Evolutionary conservation across 805 yeast species (phyloP).

Genomic region (Candida vartiovaarae): DNA sequence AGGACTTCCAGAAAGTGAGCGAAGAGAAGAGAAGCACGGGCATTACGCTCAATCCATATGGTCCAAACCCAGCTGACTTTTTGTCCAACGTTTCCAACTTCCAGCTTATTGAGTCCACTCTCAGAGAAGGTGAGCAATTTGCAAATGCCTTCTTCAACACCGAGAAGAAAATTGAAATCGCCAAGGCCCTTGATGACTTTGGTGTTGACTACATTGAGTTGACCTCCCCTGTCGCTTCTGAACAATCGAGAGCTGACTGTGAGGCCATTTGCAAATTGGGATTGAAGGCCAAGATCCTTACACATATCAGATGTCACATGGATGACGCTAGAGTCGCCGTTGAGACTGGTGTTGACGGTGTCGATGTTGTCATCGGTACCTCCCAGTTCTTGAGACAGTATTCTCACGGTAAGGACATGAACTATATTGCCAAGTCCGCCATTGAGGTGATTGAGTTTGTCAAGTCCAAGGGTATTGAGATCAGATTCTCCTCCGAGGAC

Average conservation of each 20-base stretch:
- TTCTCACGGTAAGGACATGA: conserved; percentile 98
- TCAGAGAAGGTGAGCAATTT: conserved; percentile 98
- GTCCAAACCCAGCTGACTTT: conserved; percentile 90
- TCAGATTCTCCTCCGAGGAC: conserved; percentile 95
- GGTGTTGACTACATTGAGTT: conserved; percentile 98
- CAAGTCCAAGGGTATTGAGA: conserved; percentile 93
- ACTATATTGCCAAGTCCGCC: conserved; percentile 92
- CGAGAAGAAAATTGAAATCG: conserved; percentile 93
- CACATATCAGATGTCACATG: conserved; percentile 98
- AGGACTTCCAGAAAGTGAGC: conserved; percentile 36
- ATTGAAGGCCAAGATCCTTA: conserved; percentile 87
- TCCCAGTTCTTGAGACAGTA: conserved; percentile 90
- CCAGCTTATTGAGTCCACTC: conserved; percentile 89
- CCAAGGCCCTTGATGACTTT: conserved; percentile 93
- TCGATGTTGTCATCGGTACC: conserved; percentile 96
- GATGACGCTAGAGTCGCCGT: conserved; percentile 97
- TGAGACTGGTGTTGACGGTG: conserved; percentile 98
- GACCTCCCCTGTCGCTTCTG: conserved; percentile 97
- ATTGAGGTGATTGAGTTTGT: conserved; percentile 96
- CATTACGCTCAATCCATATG: conserved; percentile 67
- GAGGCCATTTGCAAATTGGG: conserved; percentile 98
- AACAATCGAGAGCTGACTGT: conserved; percentile 87
- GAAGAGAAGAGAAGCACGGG: conserved; percentile 34
- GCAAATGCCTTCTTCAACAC: conserved; percentile 95
- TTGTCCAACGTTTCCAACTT: conserved; percentile 83